Evolutionary conservation across 1,284 basidiomycete genomes (phyloP).

Genomic region (Rhodofomes roseus): DNA sequence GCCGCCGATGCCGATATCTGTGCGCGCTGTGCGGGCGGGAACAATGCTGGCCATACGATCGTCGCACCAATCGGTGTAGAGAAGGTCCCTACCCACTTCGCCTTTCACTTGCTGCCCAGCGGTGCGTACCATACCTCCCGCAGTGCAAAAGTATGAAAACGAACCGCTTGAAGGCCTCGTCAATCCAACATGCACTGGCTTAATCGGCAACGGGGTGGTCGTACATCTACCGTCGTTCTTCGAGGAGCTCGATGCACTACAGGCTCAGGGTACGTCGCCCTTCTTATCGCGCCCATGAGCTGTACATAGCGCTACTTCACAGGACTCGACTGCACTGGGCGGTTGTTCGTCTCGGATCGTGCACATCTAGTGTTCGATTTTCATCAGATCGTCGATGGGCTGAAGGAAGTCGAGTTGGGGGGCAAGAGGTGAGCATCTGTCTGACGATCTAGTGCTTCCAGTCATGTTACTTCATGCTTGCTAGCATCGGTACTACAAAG

Average conservation of each 20-base stretch:
- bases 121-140: conserved; percentile 49
- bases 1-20: conserved; percentile 89
- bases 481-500: conserved; percentile 94
- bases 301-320: not conserved
- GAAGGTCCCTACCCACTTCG: conserved; percentile 77
- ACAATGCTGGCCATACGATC: conserved; percentile 99
- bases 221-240: conserved; percentile 97
- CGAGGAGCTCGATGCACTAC: conserved; percentile 84
- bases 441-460: not conserved
- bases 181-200: conserved; percentile 82
- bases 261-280: conserved; percentile 69
- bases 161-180: conserved; percentile 64
- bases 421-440: conserved; percentile 62
- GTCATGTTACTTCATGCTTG: not conserved
- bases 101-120: conserved; percentile 94
- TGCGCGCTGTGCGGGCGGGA: conserved; percentile 95
- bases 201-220: conserved; percentile 94
- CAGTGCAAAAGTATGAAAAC: no score
- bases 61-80: conserved; percentile 75
- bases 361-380: conserved; percentile 98
- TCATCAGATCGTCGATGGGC: conserved; percentile 98
- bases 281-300: not conserved
- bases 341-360: conserved; percentile 93
- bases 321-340: conserved; percentile 86
- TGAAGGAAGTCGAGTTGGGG: conserved; percentile 97